phyloP scores from a whole-genome alignment of 2,329 filamentous ascomycete genomes.

The Alternaria sp. region DNA sequence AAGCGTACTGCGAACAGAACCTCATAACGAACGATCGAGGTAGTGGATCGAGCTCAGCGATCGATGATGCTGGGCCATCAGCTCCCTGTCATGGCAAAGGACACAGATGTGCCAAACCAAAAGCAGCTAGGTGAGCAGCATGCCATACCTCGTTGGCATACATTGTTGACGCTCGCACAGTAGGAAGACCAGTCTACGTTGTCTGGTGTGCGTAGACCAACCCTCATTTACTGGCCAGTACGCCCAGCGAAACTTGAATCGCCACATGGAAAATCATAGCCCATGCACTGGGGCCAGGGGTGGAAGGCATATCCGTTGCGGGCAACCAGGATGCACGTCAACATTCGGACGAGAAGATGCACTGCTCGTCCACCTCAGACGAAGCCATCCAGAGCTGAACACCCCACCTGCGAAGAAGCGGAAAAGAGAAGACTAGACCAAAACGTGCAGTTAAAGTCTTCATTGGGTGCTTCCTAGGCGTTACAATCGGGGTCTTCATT shows the following conservation, averaged over 20 bases:
- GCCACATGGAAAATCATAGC: not conserved
- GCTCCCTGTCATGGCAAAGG: not conserved
- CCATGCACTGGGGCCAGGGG: rapidly evolving
- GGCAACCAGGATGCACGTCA: not conserved
- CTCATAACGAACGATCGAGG: no score
- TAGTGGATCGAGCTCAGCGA: no score
- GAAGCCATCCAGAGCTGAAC: not conserved
- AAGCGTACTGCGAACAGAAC: no score
- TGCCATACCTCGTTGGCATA: rapidly evolving
- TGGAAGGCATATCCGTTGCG: not conserved
- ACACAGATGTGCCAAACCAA: not conserved
- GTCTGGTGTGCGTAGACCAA: not conserved
- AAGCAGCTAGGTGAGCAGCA: not conserved
- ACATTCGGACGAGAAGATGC: not conserved
- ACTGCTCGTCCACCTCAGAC: not conserved
- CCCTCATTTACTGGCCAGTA: not conserved
- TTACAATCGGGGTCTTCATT: not conserved
- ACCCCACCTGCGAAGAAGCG: not conserved
- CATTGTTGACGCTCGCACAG: not conserved
- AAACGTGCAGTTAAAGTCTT: not conserved
- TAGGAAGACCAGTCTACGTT: not conserved
- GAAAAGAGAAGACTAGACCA: not conserved
- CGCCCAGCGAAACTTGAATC: not conserved
- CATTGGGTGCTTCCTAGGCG: not conserved
- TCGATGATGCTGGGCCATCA: not conserved